A percentile compares a stretch with the other conserved stretches of the same genome.
Conservation (phyloP, 495 filamentous ascomycete species). For the Penicillium pancosmium region DNA sequence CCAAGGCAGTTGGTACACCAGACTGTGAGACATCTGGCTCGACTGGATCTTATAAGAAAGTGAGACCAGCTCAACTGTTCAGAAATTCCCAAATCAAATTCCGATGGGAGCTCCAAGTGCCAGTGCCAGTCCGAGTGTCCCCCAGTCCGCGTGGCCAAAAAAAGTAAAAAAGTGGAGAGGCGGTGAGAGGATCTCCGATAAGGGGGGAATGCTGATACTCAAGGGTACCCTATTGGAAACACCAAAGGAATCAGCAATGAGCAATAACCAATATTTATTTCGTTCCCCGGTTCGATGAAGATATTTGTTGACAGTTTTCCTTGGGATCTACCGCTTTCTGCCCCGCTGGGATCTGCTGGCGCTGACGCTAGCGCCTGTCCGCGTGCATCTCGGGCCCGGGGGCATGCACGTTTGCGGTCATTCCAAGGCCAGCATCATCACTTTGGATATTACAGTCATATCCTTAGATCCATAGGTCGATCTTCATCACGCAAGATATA, state of each 20-base stretch:
- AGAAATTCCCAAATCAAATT: not conserved
- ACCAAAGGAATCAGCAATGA: not conserved
- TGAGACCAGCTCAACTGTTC: not conserved
- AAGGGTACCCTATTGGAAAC: too few species aligned
- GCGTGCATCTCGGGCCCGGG: not conserved
- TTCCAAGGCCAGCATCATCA: not conserved
- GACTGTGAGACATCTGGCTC: constrained; percentile 27
- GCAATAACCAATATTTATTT: not conserved
- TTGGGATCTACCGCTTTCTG: not conserved
- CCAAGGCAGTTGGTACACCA: constrained; percentile 13
- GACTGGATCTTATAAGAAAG: not conserved
- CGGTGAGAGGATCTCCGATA: too few species aligned
- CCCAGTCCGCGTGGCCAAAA: too few species aligned
- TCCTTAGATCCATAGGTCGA: not conserved
- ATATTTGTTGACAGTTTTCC: not conserved
- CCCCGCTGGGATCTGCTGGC: not conserved
- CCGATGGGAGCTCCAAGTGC: not conserved
- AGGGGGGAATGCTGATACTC: not conserved
- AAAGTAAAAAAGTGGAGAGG: too few species aligned
- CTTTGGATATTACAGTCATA: not conserved
- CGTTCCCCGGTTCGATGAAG: not conserved
- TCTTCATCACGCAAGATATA: not conserved
- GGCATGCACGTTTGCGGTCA: constrained; percentile 2
- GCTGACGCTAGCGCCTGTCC: not conserved
- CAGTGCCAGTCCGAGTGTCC: too few species aligned